Evolutionary conservation across 495 filamentous ascomycete species (phyloP), one percentile per base, ranked within the genome.

Genomic region (Penicillium ochrochloron): DNA sequence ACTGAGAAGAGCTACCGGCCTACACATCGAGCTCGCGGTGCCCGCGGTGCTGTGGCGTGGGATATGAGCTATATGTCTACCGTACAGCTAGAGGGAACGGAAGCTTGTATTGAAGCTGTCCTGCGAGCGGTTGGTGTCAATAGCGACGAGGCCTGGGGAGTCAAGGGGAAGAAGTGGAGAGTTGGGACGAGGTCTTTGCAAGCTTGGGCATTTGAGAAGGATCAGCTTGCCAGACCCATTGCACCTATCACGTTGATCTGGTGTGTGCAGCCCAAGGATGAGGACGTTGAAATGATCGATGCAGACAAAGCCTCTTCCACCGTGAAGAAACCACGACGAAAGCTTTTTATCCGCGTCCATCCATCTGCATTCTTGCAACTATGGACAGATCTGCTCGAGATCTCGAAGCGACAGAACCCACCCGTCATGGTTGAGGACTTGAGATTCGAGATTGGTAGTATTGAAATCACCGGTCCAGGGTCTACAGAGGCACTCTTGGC

Each of bases 61-160:
- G 95, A 99, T 78, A 92, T 88, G 85, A 97, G 94, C 71, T 99
- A 97, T 73, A 92, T 95, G 78, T 88, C 92, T 72, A 97, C 92
- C 2, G 88, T 97, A 65, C 84, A 88, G 35, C 68, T 97, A 2
- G 89, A 90, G 61, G 95, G 96, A 8, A 72, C 79, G 5, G 83
- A 86, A 46, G 69, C 77, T 14, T 88, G 85, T 29, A 72, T 97
- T 25, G 78, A 87, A 59, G 84, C 83, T 23, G 78, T 95, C 25
- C 66, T 98, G 33, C 85, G 80, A 59, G 80, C 76, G 5, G 66
- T 97, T 1, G 76, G 77, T 35, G 73, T 92, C 27, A 81, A 80
- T 21, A 85, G 85, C 27, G 80, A 86, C 29, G 77, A 82, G 19
- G 77, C 83, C 60, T 89, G 88, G 85, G 83, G 83, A 19, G 76